phyloP scores from a whole-genome alignment of 306 rosid genomes.

The Datisca glomerata region DNA sequence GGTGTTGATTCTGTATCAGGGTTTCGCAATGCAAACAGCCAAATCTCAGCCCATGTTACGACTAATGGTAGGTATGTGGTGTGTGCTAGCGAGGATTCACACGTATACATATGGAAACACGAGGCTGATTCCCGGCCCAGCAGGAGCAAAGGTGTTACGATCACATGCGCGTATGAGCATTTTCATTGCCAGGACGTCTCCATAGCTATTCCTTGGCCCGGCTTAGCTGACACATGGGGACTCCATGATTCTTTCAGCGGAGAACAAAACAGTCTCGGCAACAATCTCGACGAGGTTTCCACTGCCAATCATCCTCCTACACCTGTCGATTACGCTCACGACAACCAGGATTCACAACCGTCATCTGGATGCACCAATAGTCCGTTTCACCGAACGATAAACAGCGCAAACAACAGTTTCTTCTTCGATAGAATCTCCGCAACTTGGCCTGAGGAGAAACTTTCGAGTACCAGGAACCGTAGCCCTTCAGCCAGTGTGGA shows the following conservation, averaged over 20 bases:
- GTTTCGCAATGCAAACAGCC: conserved; percentile 70
- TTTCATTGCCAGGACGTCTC: conserved; percentile 92
- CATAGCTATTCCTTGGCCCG: conserved; percentile 93
- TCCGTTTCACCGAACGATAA: conserved; percentile 71
- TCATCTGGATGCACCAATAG: conserved; percentile 44
- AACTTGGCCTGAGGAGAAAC: conserved; percentile 94
- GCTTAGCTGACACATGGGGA: conserved; percentile 59
- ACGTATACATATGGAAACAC: conserved; percentile 88
- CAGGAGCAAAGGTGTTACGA: conserved; percentile 56
- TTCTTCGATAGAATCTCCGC: conserved; percentile 91
- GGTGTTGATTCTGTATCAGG: conserved; percentile 30
- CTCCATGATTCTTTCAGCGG: conserved; percentile 27
- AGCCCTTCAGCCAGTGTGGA: conserved; percentile 74
- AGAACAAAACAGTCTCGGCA: conserved; percentile 38
- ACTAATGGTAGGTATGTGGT: conserved; percentile 71
- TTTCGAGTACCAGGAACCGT: conserved; percentile 46
- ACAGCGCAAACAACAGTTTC: conserved; percentile 69
- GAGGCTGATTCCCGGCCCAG: conserved; percentile 83
- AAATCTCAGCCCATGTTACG: conserved; percentile 75
- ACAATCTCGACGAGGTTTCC: conserved; percentile 36
- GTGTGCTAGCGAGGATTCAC: conserved; percentile 96
- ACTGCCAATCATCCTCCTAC: conserved; percentile 90
- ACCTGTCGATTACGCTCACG: conserved; percentile 63
- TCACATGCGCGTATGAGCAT: conserved; percentile 67
- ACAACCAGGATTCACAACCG: conserved; percentile 31